Evolutionary conservation across 148 eudicot genomes (phyloP).

Genomic region (Bassia scoparia): DNA sequence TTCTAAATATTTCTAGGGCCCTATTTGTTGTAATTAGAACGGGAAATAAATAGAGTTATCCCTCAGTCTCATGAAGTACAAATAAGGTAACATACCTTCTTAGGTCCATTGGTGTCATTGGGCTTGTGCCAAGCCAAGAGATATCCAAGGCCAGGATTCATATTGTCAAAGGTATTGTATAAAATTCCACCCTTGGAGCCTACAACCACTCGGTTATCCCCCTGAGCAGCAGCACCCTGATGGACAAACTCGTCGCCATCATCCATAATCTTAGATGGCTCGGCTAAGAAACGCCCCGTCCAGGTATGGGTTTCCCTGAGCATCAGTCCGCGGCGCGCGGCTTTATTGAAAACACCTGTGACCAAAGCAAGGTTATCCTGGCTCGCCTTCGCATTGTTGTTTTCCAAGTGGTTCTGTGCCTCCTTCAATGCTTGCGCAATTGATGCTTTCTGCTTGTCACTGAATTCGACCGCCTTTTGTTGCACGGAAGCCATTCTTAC

Average conservation of each 20-base stretch:
- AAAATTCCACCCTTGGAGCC: no score
- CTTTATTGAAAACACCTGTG: background rate
- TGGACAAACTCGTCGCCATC: background rate
- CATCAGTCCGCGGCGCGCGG: background rate
- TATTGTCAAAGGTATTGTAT: no score
- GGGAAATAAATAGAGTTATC: no score
- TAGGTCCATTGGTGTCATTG: no score
- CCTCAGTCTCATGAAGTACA: no score
- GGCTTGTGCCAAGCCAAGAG: slow-evolving; percentile 2
- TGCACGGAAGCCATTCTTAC: background rate
- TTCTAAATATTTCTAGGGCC: no score
- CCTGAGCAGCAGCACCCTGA: background rate
- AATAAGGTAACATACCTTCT: no score
- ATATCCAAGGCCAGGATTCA: background rate
- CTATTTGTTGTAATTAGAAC: no score
- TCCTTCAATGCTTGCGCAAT: background rate
- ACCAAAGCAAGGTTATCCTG: background rate
- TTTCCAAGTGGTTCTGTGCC: background rate
- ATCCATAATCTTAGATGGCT: background rate
- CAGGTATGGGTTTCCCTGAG: background rate
- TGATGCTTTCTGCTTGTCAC: no score
- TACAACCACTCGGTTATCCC: background rate
- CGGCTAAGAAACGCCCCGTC: no score
- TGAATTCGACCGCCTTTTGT: no score
- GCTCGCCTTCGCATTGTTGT: background rate